Conservation (phyloP, 1,284 basidiomycete genomes). For the Fomitopsis betulina region DNA sequence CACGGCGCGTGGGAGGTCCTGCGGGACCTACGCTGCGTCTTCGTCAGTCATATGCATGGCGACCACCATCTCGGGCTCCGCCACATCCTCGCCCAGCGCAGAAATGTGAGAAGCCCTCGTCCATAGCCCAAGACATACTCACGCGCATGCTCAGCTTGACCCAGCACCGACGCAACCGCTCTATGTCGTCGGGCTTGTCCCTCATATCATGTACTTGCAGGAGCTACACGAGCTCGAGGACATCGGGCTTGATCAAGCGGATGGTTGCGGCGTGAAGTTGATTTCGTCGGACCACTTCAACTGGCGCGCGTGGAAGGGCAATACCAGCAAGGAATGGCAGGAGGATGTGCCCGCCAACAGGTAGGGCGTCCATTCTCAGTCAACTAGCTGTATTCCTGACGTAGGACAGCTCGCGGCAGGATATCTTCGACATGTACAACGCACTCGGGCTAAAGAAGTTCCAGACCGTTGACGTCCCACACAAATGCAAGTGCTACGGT, state of each 20-base stretch:
- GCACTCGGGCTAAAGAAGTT: conserved; percentile 53
- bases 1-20: conserved; percentile 56
- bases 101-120: conserved; percentile 43
- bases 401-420: conserved; percentile 32
- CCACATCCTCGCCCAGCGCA: conserved; percentile 70
- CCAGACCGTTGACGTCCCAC: conserved; percentile 66
- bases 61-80: conserved; percentile 90
- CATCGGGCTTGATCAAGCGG: conserved; percentile 48
- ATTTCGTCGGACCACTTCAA: conserved; percentile 55
- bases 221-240: conserved; percentile 66
- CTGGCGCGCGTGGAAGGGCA: conserved; percentile 36
- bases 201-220: conserved; percentile 56
- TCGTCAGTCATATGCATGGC: conserved; percentile 87
- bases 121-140: not conserved
- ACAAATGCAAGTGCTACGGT: conserved; percentile 72
- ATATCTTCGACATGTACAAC: conserved; percentile 40
- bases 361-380: conserved; percentile 10
- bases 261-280: conserved; percentile 46
- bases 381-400: not conserved
- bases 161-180: conserved; percentile 57
- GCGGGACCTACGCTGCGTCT: conserved; percentile 75
- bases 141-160: conserved; percentile 38
- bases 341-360: conserved; percentile 13
- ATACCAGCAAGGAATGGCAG: conserved; percentile 25
- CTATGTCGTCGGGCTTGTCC: conserved; percentile 62